Evolutionary conservation across 2,329 filamentous ascomycete species (phyloP).

Genomic region (Dactylellina parvicollis): DNA sequence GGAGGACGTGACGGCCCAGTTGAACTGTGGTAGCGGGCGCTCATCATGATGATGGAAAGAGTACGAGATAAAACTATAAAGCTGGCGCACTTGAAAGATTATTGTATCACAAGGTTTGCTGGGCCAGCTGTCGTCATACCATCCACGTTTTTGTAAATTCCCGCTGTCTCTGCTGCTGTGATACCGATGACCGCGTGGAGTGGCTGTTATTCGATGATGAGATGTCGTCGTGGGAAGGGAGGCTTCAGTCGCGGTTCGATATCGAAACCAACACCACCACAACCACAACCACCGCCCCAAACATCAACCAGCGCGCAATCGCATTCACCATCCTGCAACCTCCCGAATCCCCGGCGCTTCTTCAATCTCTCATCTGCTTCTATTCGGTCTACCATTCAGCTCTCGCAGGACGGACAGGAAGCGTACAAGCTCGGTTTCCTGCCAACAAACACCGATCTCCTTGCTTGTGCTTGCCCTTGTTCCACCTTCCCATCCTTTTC

Average conservation of each 20-base stretch:
- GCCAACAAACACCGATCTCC: constrained; percentile 11
- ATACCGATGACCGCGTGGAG: no score
- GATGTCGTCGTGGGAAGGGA: not conserved
- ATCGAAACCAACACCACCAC: constrained; percentile 14
- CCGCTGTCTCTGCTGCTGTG: not conserved
- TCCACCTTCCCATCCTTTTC: constrained; percentile 41
- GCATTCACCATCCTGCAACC: constrained; percentile 4
- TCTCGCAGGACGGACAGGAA: not conserved
- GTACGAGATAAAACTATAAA: no score
- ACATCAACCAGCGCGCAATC: not conserved
- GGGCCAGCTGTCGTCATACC: constrained; percentile 10
- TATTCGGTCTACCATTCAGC: not conserved
- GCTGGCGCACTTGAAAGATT: not conserved
- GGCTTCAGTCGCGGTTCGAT: not conserved
- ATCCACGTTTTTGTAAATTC: constrained; percentile 34
- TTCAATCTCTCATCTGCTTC: not conserved
- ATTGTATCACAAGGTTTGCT: constrained; percentile 22
- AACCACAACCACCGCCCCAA: not conserved
- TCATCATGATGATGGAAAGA: no score
- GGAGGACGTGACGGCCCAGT: not conserved
- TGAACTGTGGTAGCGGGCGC: no score
- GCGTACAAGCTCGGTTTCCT: constrained; percentile 11
- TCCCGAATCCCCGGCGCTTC: constrained; percentile 4
- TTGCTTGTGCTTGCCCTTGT: constrained; percentile 30
- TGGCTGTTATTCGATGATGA: constrained; percentile 9